phyloP scores from a whole-genome alignment of 108 stramenopile genomes.

The Cylindrotheca fusiformis region DNA sequence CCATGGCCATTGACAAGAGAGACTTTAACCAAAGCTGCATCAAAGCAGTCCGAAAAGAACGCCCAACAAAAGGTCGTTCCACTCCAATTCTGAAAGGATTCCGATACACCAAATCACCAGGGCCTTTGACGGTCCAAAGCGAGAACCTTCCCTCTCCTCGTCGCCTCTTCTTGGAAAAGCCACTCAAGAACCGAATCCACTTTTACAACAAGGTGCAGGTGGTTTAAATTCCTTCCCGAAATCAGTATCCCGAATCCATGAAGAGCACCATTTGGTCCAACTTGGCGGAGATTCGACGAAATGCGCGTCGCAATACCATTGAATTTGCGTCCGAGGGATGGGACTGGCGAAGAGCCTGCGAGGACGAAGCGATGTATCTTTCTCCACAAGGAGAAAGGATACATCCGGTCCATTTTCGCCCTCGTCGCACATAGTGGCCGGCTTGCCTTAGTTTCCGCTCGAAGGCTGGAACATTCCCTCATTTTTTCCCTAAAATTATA shows the following conservation, averaged over 20 bases:
- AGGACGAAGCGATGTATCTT: conserved; percentile 34
- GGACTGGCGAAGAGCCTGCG: conserved; percentile 29
- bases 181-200: conserved; percentile 14
- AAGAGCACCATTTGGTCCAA: conserved; percentile 25
- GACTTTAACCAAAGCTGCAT: not conserved
- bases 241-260: conserved; percentile 28
- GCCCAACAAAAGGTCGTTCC: not conserved
- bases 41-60: not conserved
- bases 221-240: conserved; percentile 26
- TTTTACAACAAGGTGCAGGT: conserved; percentile 34
- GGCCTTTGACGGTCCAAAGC: not conserved
- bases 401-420: conserved; percentile 23
- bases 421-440: not conserved
- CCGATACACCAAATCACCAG: not conserved
- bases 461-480: too few species aligned
- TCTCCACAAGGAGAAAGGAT: conserved; percentile 24
- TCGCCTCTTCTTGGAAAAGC: not conserved
- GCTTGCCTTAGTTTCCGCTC: too few species aligned
- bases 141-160: not conserved
- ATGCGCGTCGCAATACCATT: conserved; percentile 30
- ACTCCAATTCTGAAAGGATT: not conserved
- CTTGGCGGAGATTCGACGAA: conserved; percentile 16
- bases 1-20: conserved; percentile 7
- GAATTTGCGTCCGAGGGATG: conserved; percentile 36
- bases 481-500: too few species aligned